Percentiles rank a stretch among this genome's conserved stretches.
Evolutionary conservation across 805 yeast species (phyloP).

Genomic region (Kodamaea jinghongensis): DNA sequence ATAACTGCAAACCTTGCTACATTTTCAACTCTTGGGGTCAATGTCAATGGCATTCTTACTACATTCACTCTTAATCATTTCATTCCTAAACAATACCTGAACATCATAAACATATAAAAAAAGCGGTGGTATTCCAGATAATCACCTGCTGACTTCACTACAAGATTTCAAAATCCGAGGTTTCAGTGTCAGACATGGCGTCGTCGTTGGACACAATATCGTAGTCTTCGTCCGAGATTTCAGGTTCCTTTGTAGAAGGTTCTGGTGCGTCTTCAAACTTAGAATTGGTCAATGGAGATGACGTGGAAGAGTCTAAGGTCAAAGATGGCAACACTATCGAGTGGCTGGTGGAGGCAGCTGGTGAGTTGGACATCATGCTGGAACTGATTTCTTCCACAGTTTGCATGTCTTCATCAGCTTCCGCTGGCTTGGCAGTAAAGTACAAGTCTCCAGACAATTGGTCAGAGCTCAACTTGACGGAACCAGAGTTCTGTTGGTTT

Average conservation of each 20-base stretch:
- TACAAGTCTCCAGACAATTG: slow-evolving; percentile 22
- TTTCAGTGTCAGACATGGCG: slow-evolving; percentile 11
- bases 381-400: neutral
- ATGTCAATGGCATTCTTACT: too few relatives aligned
- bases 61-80: neutral
- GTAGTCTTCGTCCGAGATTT: slow-evolving; percentile 24
- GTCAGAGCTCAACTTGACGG: slow-evolving; percentile 21
- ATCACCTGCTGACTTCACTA: slow-evolving; percentile 7
- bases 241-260: slow-evolving; percentile 4
- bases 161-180: slow-evolving; percentile 38
- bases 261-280: neutral
- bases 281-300: slow-evolving; percentile 6
- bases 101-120: slow-evolving; percentile 6
- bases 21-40: too few relatives aligned
- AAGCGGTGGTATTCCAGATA: slow-evolving; percentile 16
- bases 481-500: slow-evolving; percentile 18
- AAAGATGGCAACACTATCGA: slow-evolving; percentile 32
- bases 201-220: slow-evolving; percentile 31
- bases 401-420: neutral
- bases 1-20: too few relatives aligned
- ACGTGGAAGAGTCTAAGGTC: slow-evolving; percentile 24
- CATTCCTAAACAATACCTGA: slow-evolving; percentile 4
- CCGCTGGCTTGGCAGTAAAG: slow-evolving; percentile 3
- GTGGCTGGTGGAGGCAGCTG: slow-evolving; percentile 16
- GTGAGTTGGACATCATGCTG: neutral